Conservation (phyloP, 805 yeast species). For the Kodamaea sagamina region DNA sequence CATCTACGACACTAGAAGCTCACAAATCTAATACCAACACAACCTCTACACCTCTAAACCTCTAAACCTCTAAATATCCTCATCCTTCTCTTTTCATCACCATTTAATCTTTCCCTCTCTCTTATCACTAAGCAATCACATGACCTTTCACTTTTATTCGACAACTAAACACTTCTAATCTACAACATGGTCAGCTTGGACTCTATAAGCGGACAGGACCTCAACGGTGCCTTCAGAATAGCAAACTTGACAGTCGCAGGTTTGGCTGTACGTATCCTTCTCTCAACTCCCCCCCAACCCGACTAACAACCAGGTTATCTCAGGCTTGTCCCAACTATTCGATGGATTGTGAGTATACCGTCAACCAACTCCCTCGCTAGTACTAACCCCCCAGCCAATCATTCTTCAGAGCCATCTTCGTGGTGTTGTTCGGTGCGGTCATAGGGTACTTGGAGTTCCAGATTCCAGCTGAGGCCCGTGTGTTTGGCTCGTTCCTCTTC, state of each 20-base stretch:
- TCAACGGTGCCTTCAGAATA: constrained; percentile 47
- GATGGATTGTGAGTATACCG: constrained; percentile 46
- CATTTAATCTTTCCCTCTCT: neutral
- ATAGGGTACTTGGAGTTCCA: constrained; percentile 53
- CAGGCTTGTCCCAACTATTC: constrained; percentile 53
- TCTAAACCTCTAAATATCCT: too few species aligned
- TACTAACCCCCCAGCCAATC: too few species aligned
- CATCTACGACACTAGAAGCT: neutral
- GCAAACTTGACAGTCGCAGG: constrained; percentile 59
- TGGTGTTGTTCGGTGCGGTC: constrained; percentile 54
- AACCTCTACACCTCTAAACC: too few species aligned
- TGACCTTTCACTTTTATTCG: constrained; percentile 3
- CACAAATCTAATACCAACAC: too few species aligned
- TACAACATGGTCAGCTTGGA: constrained; percentile 44
- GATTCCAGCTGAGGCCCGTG: constrained; percentile 60
- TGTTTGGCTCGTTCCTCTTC: constrained; percentile 67
- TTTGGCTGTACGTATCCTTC: constrained; percentile 39
- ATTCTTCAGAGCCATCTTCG: constrained; percentile 62
- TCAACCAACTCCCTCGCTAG: constrained; percentile 5
- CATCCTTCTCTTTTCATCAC: neutral
- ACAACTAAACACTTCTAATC: neutral
- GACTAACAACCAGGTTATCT: constrained; percentile 37
- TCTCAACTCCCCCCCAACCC: neutral
- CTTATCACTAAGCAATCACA: neutral
- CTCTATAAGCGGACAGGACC: constrained; percentile 43